These are phyloP conservation scores for Apiospora marii DNA, from an alignment of 2,329 filamentous ascomycete genomes.

Conservation along the genomic window DNA sequence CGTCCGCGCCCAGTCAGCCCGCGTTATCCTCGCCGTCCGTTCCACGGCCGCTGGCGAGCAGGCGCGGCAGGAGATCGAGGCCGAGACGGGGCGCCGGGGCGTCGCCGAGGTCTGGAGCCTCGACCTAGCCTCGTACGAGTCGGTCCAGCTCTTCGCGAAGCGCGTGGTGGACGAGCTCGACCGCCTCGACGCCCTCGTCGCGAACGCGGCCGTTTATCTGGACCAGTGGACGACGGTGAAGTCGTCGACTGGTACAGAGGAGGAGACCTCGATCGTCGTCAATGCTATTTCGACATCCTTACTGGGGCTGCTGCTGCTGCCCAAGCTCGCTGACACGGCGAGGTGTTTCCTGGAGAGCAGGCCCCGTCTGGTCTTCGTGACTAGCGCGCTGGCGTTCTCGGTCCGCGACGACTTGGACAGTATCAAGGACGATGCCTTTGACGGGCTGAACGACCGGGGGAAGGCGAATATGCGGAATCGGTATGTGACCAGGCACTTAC, in stretches of 20 bases:
- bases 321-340: slow-evolving; percentile 39
- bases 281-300: slow-evolving; percentile 43
- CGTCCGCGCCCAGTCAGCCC: slow-evolving; percentile 9
- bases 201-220: slow-evolving; percentile 53
- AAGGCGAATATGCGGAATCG: slow-evolving; percentile 25
- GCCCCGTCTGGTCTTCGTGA: slow-evolving; percentile 26
- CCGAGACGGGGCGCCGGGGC: slow-evolving; percentile 22
- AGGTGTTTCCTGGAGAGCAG: slow-evolving; percentile 1
- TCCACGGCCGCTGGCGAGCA: slow-evolving; percentile 39
- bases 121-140: slow-evolving; percentile 50
- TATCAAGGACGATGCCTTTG: slow-evolving; percentile 23
- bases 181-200: slow-evolving; percentile 53
- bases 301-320: slow-evolving; percentile 41
- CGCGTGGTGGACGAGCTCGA: slow-evolving; percentile 42
- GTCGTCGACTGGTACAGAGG: slow-evolving; percentile 38
- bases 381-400: slow-evolving; percentile 27
- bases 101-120: slow-evolving; percentile 53
- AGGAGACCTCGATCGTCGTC: slow-evolving; percentile 56
- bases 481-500: not conserved
- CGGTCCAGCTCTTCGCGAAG: slow-evolving; percentile 48
- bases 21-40: slow-evolving; percentile 26
- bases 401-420: slow-evolving; percentile 28
- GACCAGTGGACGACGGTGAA: slow-evolving; percentile 39
- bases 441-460: slow-evolving; percentile 25
- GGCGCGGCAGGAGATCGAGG: slow-evolving; percentile 46